Percentiles rank a stretch among this genome's conserved stretches.
These are phyloP conservation scores for Emmonsia crescens DNA, from an alignment of 2,329 filamentous ascomycete genomes.

Conservation along the genomic window DNA sequence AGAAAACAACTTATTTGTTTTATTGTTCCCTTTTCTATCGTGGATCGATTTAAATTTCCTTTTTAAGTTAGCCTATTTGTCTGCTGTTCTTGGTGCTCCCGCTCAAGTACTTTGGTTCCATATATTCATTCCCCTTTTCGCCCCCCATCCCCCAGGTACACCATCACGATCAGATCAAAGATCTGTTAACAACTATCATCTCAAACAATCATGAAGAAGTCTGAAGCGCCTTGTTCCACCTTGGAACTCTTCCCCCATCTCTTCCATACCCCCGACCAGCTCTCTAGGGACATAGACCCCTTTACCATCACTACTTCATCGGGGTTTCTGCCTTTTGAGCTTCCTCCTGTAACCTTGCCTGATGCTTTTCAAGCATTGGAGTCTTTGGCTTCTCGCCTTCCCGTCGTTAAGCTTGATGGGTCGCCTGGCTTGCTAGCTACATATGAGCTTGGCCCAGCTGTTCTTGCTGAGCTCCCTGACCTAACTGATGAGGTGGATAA, in stretches of 20 bases:
- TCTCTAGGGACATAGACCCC: constrained; percentile 34
- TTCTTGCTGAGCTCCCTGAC: constrained; percentile 65
- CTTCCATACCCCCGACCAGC: constrained; percentile 31
- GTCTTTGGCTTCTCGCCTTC: constrained; percentile 63
- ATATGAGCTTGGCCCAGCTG: constrained; percentile 62
- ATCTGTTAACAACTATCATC: background rate
- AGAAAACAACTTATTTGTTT: constrained; percentile 2
- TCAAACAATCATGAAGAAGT: constrained; percentile 25
- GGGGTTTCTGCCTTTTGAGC: constrained; percentile 35
- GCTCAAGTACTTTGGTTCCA: background rate
- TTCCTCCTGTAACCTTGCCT: constrained; percentile 47
- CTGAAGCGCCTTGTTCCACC: constrained; percentile 25
- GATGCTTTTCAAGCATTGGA: constrained; percentile 62
- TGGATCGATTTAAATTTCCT: constrained; percentile 2
- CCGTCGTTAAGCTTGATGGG: constrained; percentile 64
- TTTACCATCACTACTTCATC: constrained; percentile 39
- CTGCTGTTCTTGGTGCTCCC: background rate
- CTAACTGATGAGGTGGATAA: constrained; percentile 62
- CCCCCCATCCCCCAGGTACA: background rate
- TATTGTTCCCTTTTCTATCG: constrained; percentile 17
- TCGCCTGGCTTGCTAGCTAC: constrained; percentile 65
- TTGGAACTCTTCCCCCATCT: constrained; percentile 35
- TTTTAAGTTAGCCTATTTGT: background rate
- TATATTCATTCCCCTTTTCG: background rate
- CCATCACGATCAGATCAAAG: background rate